Base-by-base conservation (phyloP, 1,139 yeast species). In the Hansenula sp. region DNA sequence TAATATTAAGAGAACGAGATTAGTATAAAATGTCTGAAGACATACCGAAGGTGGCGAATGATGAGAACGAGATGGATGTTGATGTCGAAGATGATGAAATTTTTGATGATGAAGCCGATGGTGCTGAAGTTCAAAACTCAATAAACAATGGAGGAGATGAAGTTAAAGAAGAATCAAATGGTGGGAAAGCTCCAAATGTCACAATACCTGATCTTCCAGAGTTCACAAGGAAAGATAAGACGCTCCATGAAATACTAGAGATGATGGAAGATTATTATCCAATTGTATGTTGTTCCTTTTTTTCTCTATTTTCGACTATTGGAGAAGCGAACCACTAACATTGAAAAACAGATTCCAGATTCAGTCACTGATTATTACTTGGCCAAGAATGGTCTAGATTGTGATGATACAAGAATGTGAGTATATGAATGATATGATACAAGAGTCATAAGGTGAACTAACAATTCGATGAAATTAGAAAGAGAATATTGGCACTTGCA, bases 281-380 rank as follows among this genome's bases (percentile, higher is more conserved):
- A 1, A 86, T 94, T 35, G 62, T 58, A 32, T 19, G 62, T 49
- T 18, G 15, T n/a, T n/a, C n/a, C n/a, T n/a, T n/a, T n/a, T n/a
- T n/a, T n/a, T n/a, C n/a, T n/a, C n/a, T n/a, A n/a, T n/a, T n/a
- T n/a, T n/a, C n/a, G n/a, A n/a, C n/a, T n/a, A n/a, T n/a, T n/a
- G n/a, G n/a, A n/a, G n/a, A n/a, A n/a, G n/a, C n/a, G n/a, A 9
- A 21, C 25, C 8, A 31, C 42, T 38, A 38, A 40, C 40, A 17
- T 17, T 4, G 17, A 13, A 10, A 13, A 27, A 15, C 38, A 57
- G 60, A 93, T 94, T 37, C 99, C 99, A 0, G 99, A 94, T 61
- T 94, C 96, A 0, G 98, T 94, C n/a, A 88, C 96, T 0, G 98
- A 93, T 59, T 93, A 89, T 63, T 93, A 93, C 59, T 69, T 94